Conservation (phyloP, 495 filamentous ascomycete genomes). For the Annulohypoxylon maeteangense region DNA sequence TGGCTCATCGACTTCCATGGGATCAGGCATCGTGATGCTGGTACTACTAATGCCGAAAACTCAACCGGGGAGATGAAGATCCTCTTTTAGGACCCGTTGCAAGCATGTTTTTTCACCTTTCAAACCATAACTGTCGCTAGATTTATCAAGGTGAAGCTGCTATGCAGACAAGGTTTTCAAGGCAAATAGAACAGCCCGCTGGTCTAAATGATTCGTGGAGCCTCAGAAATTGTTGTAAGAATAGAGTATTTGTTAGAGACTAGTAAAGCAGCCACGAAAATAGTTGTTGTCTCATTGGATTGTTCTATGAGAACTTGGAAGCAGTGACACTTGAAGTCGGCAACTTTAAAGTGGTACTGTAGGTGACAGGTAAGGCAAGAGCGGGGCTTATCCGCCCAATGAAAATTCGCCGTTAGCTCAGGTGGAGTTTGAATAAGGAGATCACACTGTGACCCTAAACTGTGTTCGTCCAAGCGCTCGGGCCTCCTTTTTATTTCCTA, state of each 20-base stretch:
- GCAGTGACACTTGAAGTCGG: conserved; percentile 14
- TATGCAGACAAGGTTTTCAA: background rate
- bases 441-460: conserved; percentile 16
- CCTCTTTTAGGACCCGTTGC: background rate
- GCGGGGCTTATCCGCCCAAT: conserved; percentile 20
- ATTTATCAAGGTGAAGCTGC: conserved; percentile 2
- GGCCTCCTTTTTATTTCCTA: conserved; percentile 17
- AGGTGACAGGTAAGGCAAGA: conserved; percentile 28
- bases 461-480: conserved; percentile 30
- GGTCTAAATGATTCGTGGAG: background rate
- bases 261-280: background rate
- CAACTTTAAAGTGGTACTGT: conserved; percentile 1
- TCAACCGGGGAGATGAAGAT: conserved; percentile 1
- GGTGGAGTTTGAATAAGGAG: conserved; percentile 4
- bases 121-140: background rate
- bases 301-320: background rate
- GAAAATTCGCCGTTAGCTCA: background rate
- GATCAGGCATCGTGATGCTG: conserved; percentile 56
- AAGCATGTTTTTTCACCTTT: conserved; percentile 7
- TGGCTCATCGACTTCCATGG: conserved; percentile 60
- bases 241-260: background rate
- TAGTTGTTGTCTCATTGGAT: conserved; percentile 9
- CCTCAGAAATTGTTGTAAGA: background rate
- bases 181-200: background rate
- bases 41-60: conserved; percentile 1